phyloP scores from a whole-genome alignment of 345 rosid genomes.

The Citrus inodora region DNA sequence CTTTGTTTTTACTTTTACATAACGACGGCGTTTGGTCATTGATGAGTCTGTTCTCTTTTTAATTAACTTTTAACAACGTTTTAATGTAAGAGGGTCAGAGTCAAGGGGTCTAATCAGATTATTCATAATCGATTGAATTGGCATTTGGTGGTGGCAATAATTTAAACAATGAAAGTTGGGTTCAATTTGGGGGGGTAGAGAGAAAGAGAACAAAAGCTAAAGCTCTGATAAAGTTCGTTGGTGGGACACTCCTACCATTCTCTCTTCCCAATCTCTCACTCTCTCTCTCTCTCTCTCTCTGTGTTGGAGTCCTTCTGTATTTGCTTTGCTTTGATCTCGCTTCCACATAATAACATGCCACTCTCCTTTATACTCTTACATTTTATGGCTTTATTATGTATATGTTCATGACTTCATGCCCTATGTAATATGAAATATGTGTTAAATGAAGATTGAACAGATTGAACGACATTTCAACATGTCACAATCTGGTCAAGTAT shows the following conservation, averaged over 20 bases:
- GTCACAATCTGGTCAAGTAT: no score
- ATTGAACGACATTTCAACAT: no score
- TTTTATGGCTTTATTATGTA: background rate
- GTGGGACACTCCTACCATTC: conserved; percentile 9
- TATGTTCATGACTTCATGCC: no score
- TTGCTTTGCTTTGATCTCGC: no score
- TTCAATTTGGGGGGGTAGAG: background rate
- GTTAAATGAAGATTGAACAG: no score
- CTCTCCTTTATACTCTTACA: background rate
- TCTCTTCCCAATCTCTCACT: background rate
- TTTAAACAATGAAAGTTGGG: background rate
- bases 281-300: background rate
- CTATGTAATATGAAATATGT: no score
- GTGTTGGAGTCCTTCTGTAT: no score
- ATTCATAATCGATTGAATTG: background rate
- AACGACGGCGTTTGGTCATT: background rate
- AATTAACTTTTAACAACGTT: background rate
- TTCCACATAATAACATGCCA: background rate
- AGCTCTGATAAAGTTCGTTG: background rate
- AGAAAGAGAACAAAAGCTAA: background rate
- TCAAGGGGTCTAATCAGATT: conserved; percentile 4
- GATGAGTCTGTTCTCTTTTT: background rate
- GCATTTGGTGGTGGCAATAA: background rate
- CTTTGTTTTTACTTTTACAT: background rate
- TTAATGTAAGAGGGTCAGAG: background rate